Evolutionary conservation across 345 rosid genomes (phyloP).

Genomic region (Brassica cretica): DNA sequence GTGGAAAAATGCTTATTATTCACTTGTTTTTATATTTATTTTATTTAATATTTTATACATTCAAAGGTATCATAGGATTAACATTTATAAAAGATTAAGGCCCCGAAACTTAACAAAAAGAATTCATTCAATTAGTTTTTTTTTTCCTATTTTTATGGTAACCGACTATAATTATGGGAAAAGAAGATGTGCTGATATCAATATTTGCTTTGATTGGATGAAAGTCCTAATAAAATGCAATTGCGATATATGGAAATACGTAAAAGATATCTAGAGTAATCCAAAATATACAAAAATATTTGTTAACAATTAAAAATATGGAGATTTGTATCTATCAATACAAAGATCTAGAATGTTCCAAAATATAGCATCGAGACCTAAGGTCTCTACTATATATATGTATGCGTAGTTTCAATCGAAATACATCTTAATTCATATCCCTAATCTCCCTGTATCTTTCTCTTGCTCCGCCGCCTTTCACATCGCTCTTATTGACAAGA

Average conservation of each 20-base stretch:
- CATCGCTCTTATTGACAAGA: background rate
- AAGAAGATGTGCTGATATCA: background rate
- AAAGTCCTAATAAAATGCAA: background rate
- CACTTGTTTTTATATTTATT: background rate
- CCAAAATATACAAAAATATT: background rate
- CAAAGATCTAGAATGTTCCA: background rate
- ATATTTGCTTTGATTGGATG: background rate
- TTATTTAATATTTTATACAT: background rate
- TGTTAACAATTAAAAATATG: background rate
- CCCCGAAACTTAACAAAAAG: background rate
- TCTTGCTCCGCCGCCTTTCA: background rate
- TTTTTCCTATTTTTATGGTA: background rate
- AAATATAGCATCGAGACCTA: background rate
- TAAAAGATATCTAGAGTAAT: background rate
- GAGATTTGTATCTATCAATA: background rate
- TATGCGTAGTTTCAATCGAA: background rate
- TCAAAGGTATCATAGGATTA: background rate
- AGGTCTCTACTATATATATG: background rate
- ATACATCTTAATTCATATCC: background rate
- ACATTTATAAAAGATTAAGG: background rate
- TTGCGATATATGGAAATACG: constrained; percentile 1
- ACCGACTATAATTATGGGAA: background rate
- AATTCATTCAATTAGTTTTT: background rate
- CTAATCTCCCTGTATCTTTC: background rate
- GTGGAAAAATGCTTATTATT: background rate